A percentile compares a stretch with the other conserved stretches of the same genome.
phyloP scores from a whole-genome alignment of 352 stramenopile genomes.

The Phytophthora tubulina region DNA sequence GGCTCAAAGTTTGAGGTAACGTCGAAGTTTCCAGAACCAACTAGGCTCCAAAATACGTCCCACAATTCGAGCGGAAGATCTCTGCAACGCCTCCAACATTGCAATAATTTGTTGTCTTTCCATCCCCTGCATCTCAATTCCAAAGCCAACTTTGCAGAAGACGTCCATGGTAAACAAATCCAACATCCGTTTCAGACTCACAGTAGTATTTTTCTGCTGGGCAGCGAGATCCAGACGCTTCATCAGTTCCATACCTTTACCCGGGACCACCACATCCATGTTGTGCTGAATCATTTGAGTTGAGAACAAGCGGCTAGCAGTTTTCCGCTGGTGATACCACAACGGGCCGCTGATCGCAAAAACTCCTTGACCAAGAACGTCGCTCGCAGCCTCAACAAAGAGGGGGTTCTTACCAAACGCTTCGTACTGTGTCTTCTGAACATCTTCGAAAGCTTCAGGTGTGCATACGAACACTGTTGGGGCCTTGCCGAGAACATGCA shows the following conservation, averaged over 20 bases:
- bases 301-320: conserved; percentile 40
- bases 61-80: conserved; percentile 24
- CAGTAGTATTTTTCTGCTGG: conserved; percentile 20
- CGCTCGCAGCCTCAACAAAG: conserved; percentile 34
- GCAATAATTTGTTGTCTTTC: conserved; percentile 31
- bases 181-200: conserved; percentile 46
- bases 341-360: conserved; percentile 45
- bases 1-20: conserved; percentile 21
- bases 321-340: conserved; percentile 54
- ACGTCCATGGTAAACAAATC: conserved; percentile 59
- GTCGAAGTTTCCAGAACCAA: conserved; percentile 53
- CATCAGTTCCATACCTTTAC: conserved; percentile 34
- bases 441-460: conserved; percentile 48
- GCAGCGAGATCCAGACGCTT: conserved; percentile 7
- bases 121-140: conserved; percentile 42
- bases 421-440: conserved; percentile 53
- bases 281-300: conserved; percentile 37
- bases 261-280: conserved; percentile 31
- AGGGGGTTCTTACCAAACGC: conserved; percentile 50
- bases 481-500: conserved; percentile 54
- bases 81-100: conserved; percentile 36
- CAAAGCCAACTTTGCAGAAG: conserved; percentile 66
- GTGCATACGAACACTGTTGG: conserved; percentile 42
- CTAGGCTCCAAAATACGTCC: conserved; percentile 51
- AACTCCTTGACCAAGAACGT: conserved; percentile 51